Evolutionary conservation across 2,329 filamentous ascomycete species (phyloP).

Genomic region (Metarhizium brunneum): DNA sequence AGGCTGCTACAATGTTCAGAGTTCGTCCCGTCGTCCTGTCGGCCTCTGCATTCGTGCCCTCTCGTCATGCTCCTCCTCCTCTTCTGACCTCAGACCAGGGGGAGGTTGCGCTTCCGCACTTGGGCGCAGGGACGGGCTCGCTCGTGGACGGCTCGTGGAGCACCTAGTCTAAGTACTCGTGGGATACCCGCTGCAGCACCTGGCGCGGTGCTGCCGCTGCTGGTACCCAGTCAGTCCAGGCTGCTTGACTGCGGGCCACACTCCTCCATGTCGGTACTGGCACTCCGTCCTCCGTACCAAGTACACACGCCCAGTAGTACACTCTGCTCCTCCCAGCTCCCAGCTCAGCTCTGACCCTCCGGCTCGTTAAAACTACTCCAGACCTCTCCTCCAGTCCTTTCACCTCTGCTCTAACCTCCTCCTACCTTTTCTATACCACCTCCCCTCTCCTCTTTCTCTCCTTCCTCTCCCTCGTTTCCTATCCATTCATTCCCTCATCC

Average conservation of each 20-base stretch:
- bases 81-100: not conserved
- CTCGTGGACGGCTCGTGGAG: not conserved
- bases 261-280: not conserved
- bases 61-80: not conserved
- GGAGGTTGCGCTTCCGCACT: not conserved
- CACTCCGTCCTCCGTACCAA: not conserved
- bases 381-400: conserved; percentile 46
- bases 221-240: not conserved
- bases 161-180: not conserved
- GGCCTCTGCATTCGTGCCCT: too few relatives aligned
- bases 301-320: not conserved
- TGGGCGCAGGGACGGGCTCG: not conserved
- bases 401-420: conserved; percentile 44
- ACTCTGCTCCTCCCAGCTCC: conserved; percentile 2
- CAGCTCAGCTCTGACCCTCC: conserved; percentile 10
- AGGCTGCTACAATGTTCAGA: too few relatives aligned
- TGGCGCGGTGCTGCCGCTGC: not conserved
- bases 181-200: not conserved
- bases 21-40: too few relatives aligned
- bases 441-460: conserved; percentile 28
- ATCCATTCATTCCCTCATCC: conserved; percentile 48
- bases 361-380: conserved; percentile 23
- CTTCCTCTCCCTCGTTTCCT: conserved; percentile 29
- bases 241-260: not conserved
- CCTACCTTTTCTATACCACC: conserved; percentile 26